phyloP scores from a whole-genome alignment of 495 filamentous ascomycete species.

The Tuber microsphaerosporum region DNA sequence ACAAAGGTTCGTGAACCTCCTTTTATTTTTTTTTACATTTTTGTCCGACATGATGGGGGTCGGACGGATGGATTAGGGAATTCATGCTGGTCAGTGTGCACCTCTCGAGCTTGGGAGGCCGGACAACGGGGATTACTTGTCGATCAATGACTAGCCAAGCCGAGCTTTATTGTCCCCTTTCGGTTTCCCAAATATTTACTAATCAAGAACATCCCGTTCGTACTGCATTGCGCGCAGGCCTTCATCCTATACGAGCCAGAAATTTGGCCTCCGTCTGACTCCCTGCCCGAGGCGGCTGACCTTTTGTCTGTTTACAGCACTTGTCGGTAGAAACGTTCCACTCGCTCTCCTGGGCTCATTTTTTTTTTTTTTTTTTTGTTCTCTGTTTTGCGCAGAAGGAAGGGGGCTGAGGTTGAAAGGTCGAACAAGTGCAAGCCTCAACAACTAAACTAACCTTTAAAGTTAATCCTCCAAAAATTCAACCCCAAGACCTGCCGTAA shows the following conservation, averaged over 20 bases:
- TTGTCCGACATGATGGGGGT: neutral
- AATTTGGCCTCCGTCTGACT: neutral
- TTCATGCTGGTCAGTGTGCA: neutral
- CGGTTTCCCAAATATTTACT: neutral
- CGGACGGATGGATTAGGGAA: neutral
- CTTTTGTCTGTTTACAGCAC: neutral
- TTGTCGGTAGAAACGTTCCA: neutral
- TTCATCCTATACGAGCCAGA: neutral
- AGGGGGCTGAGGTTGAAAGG: neutral
- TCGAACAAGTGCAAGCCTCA: neutral
- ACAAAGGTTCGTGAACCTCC: slow-evolving; percentile 1
- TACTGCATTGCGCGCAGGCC: neutral
- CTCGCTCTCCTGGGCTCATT: neutral
- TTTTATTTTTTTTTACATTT: neutral
- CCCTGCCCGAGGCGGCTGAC: neutral
- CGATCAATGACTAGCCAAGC: neutral
- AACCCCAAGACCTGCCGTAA: neutral
- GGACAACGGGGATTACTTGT: neutral
- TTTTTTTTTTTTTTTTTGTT: no score
- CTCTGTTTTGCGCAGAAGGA: neutral
- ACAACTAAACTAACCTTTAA: neutral
- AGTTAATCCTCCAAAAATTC: neutral
- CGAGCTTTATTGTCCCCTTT: neutral
- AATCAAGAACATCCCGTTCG: neutral
- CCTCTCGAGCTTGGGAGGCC: neutral